Evolutionary conservation across 768 basidiomycete species (phyloP), one percentile per base, ranked within the genome.

Genomic region (Tricholoma matsutake): DNA sequence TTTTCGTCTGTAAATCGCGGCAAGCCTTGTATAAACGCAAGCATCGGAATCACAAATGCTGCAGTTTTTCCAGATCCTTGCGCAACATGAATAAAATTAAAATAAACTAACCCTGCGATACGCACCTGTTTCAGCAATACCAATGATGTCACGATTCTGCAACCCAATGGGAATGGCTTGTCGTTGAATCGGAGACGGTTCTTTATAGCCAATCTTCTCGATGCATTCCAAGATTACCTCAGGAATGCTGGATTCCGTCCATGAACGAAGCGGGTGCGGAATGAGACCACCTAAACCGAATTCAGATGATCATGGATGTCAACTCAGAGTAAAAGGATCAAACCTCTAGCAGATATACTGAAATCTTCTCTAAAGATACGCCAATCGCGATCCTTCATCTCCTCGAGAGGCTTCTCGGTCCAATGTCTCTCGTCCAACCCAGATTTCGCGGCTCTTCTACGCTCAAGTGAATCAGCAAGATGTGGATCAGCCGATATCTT

Each of bases 101-200:
- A 53, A 61, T 7, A 53, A 59, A 31, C 20, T 39, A 32, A 31
- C 31, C 13, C 37, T 0, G 14, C 37, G 37, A 51, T 39, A 39
- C 83, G 56, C 60, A 92, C 95, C 96, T 49, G 97, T 99, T 76
- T 99, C 96, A 60, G 97, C 97, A 62, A 99, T 96, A 66, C 97
- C 97, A 70, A 99, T 98, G 64, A 98, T 87, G 73, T 99, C 97
- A 55, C 97, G 85, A 69, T 96, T 95, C 71, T 96, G 93, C 64
- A 98, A 75, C 51, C 97, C 97, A 61, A 99, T 98, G n/a, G 97
- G 97, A 63, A 99, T 99, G 7, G 97, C 97, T 72, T 98, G 97
- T 37, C 97, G 83, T 74, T 99, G 97, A 71, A 99, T 99, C 6
- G 97, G 87, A 35, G 91, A 93, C 1, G 97, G 97, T 62, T 98